Conservation (phyloP, 2,329 filamentous ascomycete genomes). For the Claviceps pusilla region DNA sequence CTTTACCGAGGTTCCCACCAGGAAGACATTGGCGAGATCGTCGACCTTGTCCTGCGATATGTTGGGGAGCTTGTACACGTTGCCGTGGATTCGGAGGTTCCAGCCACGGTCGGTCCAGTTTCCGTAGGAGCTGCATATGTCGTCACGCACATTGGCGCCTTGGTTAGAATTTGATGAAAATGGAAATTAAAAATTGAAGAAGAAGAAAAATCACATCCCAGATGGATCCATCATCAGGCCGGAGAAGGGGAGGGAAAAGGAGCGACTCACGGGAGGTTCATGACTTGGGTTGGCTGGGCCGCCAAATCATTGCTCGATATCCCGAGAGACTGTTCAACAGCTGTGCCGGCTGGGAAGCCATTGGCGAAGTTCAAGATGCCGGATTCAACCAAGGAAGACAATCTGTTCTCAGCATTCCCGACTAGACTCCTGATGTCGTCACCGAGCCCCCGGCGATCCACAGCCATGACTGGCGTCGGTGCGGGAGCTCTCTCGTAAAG, state of each 20-base stretch:
- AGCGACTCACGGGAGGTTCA: constrained; percentile 46
- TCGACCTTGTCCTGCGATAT: constrained; percentile 50
- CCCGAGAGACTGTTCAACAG: constrained; percentile 46
- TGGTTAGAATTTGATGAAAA: neutral
- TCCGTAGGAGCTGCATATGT: constrained; percentile 37
- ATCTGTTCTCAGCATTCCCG: constrained; percentile 34
- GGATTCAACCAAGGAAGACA: constrained; percentile 46
- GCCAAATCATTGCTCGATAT: constrained; percentile 42
- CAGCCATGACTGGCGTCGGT: constrained; percentile 11
- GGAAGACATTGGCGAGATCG: constrained; percentile 53
- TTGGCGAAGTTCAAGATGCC: constrained; percentile 55
- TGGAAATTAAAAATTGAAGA: neutral
- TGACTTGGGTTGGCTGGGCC: constrained; percentile 51
- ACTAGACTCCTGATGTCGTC: constrained; percentile 34
- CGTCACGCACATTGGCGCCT: neutral
- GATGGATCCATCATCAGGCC: neutral
- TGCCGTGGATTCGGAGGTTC: constrained; percentile 63
- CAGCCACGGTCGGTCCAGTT: constrained; percentile 68
- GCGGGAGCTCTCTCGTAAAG: constrained; percentile 9
- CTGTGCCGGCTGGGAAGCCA: constrained; percentile 45
- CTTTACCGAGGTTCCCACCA: constrained; percentile 48
- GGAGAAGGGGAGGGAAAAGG: too few species aligned
- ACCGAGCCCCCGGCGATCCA: constrained; percentile 19
- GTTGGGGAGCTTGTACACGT: constrained; percentile 67
- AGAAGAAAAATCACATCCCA: neutral